Conservation (phyloP, 2,329 filamentous ascomycete species). For the Ophiostoma pallidulum region DNA sequence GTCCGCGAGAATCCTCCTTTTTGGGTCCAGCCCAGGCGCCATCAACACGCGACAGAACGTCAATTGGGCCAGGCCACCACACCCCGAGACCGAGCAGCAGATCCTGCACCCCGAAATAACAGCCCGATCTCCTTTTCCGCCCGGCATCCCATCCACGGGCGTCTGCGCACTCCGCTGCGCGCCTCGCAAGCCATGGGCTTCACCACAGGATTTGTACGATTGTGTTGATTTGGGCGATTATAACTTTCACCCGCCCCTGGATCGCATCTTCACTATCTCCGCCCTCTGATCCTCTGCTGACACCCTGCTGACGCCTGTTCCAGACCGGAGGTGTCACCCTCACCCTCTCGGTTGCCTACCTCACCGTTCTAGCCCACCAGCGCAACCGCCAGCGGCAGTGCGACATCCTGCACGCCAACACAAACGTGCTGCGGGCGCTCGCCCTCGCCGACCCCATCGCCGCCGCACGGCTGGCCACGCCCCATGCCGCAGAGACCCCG, state of each 20-base stretch:
- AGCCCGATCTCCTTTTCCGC: no score
- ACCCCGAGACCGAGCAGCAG: not conserved
- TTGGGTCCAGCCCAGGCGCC: not conserved
- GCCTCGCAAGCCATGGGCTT: conserved; percentile 52
- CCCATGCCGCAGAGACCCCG: conserved; percentile 25
- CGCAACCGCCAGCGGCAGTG: conserved; percentile 54
- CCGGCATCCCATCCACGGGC: not conserved
- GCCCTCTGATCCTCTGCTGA: no score
- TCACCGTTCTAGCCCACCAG: conserved; percentile 61
- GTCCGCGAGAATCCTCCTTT: not conserved
- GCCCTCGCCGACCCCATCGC: conserved; percentile 33
- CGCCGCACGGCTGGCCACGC: conserved; percentile 19
- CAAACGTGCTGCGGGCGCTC: conserved; percentile 43
- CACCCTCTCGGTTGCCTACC: conserved; percentile 63
- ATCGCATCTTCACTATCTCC: no score
- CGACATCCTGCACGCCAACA: conserved; percentile 47
- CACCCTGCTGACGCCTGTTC: no score
- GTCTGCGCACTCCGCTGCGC: not conserved
- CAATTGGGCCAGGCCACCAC: not conserved
- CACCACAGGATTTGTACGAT: conserved; percentile 61
- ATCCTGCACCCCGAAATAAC: not conserved
- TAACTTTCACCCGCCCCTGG: no score
- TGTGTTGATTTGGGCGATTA: no score
- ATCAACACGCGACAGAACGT: conserved; percentile 2
- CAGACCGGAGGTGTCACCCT: conserved; percentile 69